Base-by-base conservation (phyloP, 1,284 basidiomycete genomes). In the Naganishia sp. region DNA sequence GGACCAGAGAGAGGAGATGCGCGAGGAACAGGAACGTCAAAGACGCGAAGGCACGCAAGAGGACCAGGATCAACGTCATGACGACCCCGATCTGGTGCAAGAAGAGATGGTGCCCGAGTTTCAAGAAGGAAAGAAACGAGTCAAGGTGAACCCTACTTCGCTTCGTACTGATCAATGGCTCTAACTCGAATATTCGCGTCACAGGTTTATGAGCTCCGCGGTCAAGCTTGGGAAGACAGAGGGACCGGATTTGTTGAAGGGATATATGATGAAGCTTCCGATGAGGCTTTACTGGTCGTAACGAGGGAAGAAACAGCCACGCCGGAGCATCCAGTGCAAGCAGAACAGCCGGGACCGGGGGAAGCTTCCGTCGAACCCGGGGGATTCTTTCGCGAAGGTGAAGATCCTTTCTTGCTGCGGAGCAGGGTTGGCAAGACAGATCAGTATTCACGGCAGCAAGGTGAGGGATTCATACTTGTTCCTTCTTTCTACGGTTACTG, bases 241-340 rank as follows among this genome's bases (percentile, higher is more conserved):
- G 94, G 94, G 52, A 96, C 94, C 23, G 94, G 94, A 0, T 90
- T 92, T 76, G 95, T 94, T 78, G 90, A 88, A 72, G 92, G 92
- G 45, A 87, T 92, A 72, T 89, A 92, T 72, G 87, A 90, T 73
- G 86, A 89, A 71, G 84, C 87, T 52, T 85, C 85, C 39, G 87
- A 88, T 72, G 87, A 92, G 72, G 92, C 93, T 0, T 82, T 90
- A 66, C 85, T 94, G 56, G 86, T 94, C 65, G 92, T 92, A 18
- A 90, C 90, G 70, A 86, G 88, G 10, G 92, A 94, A 78, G 81
- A 85, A 55, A 85, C 87, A 71, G 85, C 85, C 71, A 84, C 86
- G 23, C 67, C 67, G 32, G 69, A 68, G 9, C 70, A 64, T 13
- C 71, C 67, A 25, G 70, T 69, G 32, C 69, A 68, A 28, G 63